phyloP scores from a whole-genome alignment of 2,329 filamentous ascomycete genomes.

The Clarireedia monteithiana region DNA sequence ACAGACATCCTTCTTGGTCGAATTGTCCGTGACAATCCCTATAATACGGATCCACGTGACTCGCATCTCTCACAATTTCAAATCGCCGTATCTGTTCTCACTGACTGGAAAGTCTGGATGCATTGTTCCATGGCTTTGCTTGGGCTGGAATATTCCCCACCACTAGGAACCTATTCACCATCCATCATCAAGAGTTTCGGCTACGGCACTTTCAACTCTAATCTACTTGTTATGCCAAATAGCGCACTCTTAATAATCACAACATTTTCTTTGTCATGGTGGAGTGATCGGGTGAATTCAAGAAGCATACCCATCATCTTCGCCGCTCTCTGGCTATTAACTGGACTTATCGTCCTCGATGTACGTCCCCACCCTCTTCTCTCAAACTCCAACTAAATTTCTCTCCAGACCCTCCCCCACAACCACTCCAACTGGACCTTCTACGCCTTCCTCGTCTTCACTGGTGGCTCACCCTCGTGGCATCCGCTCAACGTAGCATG shows the following conservation, averaged over 20 bases:
- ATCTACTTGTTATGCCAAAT: constrained; percentile 37
- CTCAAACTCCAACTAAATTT: not conserved
- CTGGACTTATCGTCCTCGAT: constrained; percentile 5
- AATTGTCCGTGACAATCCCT: constrained; percentile 4
- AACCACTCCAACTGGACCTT: constrained; percentile 6
- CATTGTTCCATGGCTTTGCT: constrained; percentile 8
- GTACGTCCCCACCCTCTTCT: not conserved
- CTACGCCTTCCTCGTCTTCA: constrained; percentile 8
- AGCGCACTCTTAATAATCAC: constrained; percentile 31
- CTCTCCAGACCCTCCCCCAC: not conserved
- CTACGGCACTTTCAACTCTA: constrained; percentile 35
- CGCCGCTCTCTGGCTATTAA: constrained; percentile 4
- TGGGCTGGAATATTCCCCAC: constrained; percentile 3
- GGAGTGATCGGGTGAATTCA: constrained; percentile 2
- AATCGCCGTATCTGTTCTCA: constrained; percentile 2
- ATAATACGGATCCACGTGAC: constrained; percentile 4
- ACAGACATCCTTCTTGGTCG: constrained; percentile 1
- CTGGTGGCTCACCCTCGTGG: constrained; percentile 2
- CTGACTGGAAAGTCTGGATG: constrained; percentile 8
- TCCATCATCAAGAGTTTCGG: constrained; percentile 19
- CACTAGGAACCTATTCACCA: constrained; percentile 6
- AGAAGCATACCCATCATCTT: constrained; percentile 8
- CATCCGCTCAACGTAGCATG: constrained; percentile 8
- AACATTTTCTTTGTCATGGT: constrained; percentile 18
- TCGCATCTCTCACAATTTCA: constrained; percentile 7